A percentile compares a stretch with the other conserved stretches of the same genome.
phyloP scores from a whole-genome alignment of 257 asterid species.

The Nicotiana tabacum region DNA sequence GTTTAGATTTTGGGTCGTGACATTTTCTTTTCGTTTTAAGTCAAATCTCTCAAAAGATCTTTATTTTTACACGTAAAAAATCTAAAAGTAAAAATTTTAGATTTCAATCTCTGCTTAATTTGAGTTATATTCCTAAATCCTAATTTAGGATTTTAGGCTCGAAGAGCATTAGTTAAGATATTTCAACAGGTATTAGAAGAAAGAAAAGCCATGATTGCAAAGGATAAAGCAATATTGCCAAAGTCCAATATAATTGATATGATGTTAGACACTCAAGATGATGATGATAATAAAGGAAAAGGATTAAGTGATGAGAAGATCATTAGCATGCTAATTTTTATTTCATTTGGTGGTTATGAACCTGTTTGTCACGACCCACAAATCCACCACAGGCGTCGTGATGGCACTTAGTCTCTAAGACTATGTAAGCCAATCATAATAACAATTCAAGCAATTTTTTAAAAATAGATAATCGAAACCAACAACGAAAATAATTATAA shows the following conservation, averaged over 20 bases:
- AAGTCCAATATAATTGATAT: conserved; percentile 6
- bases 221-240: neutral
- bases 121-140: neutral
- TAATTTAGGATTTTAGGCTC: neutral
- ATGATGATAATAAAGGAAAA: neutral
- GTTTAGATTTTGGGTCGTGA: too few species aligned
- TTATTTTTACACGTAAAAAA: too few species aligned
- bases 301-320: conserved; percentile 9
- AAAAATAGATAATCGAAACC: too few species aligned
- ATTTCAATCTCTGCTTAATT: neutral
- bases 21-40: too few species aligned
- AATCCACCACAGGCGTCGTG: too few species aligned
- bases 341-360: conserved; percentile 11
- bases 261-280: conserved; percentile 1
- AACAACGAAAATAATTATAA: too few species aligned
- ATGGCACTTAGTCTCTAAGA: too few species aligned
- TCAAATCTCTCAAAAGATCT: too few species aligned
- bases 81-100: too few species aligned
- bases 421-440: too few species aligned
- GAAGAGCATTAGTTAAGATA: neutral
- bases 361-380: too few species aligned
- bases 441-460: too few species aligned
- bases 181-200: neutral
- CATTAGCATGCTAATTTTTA: neutral
- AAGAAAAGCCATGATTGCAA: neutral